A percentile compares a stretch with the other conserved stretches of the same genome.
These are phyloP conservation scores for Candolleomyces efflorescens DNA, from an alignment of 768 basidiomycete genomes.

Conservation along the genomic window DNA sequence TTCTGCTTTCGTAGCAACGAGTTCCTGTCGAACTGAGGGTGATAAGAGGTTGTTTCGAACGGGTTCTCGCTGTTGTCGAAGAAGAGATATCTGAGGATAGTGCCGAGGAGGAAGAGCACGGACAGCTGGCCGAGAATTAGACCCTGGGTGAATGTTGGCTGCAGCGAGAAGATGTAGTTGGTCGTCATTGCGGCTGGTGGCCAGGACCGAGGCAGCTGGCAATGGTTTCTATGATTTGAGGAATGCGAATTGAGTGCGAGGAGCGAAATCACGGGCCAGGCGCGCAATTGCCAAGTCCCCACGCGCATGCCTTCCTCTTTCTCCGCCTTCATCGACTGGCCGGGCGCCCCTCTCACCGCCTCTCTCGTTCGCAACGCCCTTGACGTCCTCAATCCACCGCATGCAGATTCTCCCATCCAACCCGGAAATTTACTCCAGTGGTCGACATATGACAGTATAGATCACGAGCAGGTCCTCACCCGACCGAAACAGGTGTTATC, in stretches of 20 bases:
- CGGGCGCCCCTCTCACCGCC: slow-evolving; percentile 43
- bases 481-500: slow-evolving; percentile 52
- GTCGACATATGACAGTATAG: slow-evolving; percentile 85
- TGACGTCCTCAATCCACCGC: slow-evolving; percentile 9
- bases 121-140: slow-evolving; percentile 90
- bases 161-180: slow-evolving; percentile 67
- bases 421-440: slow-evolving; percentile 54
- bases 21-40: slow-evolving; percentile 51
- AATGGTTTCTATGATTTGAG: background rate
- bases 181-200: slow-evolving; percentile 34
- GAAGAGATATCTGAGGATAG: slow-evolving; percentile 94
- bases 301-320: slow-evolving; percentile 12
- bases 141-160: slow-evolving; percentile 94
- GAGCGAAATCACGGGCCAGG: background rate
- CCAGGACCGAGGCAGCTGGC: background rate
- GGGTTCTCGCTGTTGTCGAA: slow-evolving; percentile 70
- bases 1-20: slow-evolving; percentile 35
- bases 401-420: slow-evolving; percentile 5
- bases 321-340: slow-evolving; percentile 40
- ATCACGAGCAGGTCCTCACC: slow-evolving; percentile 65
- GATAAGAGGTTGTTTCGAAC: slow-evolving; percentile 54
- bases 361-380: slow-evolving; percentile 42
- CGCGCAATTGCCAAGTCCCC: background rate
- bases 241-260: background rate
- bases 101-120: slow-evolving; percentile 66